Evolutionary conservation across 2,329 filamentous ascomycete genomes (phyloP).

Genomic region (Dactylellina sp.): DNA sequence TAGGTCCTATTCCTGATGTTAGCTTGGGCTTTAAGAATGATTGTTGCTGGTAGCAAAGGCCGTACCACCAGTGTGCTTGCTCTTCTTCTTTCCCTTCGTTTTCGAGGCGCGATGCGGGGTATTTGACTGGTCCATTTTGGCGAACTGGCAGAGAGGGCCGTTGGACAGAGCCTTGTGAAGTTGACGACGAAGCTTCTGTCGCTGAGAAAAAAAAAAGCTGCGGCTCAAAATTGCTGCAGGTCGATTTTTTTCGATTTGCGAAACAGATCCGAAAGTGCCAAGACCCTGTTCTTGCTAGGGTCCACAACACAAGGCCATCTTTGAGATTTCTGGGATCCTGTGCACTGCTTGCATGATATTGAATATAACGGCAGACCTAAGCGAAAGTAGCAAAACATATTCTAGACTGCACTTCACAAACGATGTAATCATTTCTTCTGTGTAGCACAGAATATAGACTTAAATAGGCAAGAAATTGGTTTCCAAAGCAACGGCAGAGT

Average conservation of each 20-base stretch:
- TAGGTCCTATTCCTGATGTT: conserved; percentile 70
- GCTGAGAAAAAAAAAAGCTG: conserved; percentile 25
- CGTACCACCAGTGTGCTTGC: conserved; percentile 70
- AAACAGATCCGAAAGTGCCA: conserved; percentile 25
- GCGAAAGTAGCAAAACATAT: too few species aligned
- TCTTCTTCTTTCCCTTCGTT: conserved; percentile 48
- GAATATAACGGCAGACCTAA: too few species aligned
- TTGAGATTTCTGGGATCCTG: too few species aligned
- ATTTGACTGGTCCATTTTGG: conserved; percentile 54
- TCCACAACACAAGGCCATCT: conserved; percentile 5
- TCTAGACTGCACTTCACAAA: too few species aligned
- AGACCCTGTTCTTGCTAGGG: conserved; percentile 1
- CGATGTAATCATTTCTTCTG: too few species aligned
- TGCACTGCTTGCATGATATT: too few species aligned
- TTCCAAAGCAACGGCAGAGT: too few species aligned
- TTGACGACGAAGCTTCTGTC: background rate
- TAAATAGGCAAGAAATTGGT: too few species aligned
- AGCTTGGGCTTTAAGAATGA: conserved; percentile 11
- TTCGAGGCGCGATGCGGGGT: conserved; percentile 47
- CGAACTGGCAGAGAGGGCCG: conserved; percentile 4
- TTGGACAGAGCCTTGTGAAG: background rate
- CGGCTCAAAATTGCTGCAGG: conserved; percentile 18
- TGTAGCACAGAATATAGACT: too few species aligned
- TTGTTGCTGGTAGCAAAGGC: background rate
- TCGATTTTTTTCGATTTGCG: conserved; percentile 22